Percentiles rank a stretch among this genome's conserved stretches.
Evolutionary conservation across 371 early-diverging fungal species (phyloP).

Genomic region (Actinomucor elegans): DNA sequence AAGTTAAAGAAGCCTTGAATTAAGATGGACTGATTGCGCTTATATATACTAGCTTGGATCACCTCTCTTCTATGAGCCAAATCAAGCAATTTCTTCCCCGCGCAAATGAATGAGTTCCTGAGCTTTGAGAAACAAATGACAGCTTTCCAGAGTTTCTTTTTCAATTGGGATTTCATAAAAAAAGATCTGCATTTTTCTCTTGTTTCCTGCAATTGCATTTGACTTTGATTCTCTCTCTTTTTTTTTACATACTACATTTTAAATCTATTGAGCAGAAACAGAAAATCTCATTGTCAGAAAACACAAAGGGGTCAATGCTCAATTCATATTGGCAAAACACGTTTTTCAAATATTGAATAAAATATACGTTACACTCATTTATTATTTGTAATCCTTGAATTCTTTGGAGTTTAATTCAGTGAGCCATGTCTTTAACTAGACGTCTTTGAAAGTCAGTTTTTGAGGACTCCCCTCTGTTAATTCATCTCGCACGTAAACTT

Average conservation of each 20-base stretch:
- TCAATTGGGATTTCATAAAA: background rate
- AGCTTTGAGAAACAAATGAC: background rate
- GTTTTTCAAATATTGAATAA: background rate
- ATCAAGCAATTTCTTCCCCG: background rate
- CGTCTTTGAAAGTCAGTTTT: no score
- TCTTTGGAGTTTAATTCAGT: no score
- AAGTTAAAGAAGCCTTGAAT: background rate
- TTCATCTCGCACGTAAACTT: no score
- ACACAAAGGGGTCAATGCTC: constrained; percentile 1
- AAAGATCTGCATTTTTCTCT: no score
- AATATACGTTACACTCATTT: constrained; percentile 1
- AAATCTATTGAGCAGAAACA: background rate
- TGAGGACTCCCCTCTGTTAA: no score
- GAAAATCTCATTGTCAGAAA: background rate
- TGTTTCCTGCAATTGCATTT: background rate
- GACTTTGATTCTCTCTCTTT: background rate
- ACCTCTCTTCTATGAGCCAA: no score
- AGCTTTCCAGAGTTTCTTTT: background rate
- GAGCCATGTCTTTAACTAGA: no score
- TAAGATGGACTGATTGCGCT: background rate
- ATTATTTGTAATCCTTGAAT: no score
- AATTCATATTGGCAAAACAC: background rate
- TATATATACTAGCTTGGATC: background rate
- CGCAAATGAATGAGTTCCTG: background rate
- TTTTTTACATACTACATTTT: background rate